A percentile compares a stretch with the other conserved stretches of the same genome.
Evolutionary conservation across 176 grass and related monocot species (phyloP).

Genomic region (Zoysia japonica): DNA sequence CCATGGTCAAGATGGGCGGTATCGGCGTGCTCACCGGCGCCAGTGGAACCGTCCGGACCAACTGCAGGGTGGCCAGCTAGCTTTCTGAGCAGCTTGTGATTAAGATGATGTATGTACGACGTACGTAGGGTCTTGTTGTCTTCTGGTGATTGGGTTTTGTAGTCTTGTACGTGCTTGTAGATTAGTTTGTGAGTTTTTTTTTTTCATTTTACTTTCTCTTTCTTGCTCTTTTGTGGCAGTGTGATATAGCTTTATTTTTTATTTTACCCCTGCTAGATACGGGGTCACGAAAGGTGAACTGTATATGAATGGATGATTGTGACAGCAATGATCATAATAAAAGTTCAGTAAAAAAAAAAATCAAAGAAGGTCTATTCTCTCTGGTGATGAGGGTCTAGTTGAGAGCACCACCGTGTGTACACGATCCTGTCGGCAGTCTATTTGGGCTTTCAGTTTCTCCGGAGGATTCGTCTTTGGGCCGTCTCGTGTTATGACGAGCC

Average conservation of each 20-base stretch:
- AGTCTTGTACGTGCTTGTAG: background rate
- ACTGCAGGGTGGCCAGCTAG: constrained; percentile 53
- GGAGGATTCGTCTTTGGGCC: no score
- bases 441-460: no score
- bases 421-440: no score
- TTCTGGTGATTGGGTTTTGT: background rate
- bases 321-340: background rate
- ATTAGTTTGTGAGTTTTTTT: background rate
- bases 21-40: constrained; percentile 60
- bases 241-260: constrained; percentile 5
- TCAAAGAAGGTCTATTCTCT: background rate
- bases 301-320: background rate
- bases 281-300: background rate
- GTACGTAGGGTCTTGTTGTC: background rate
- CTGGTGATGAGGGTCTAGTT: no score
- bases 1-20: constrained; percentile 84
- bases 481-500: no score
- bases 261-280: background rate
- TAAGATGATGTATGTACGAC: background rate
- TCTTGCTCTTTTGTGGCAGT: background rate
- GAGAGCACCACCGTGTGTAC: no score
- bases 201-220: background rate
- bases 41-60: constrained; percentile 54
- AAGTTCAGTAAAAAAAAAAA: background rate
- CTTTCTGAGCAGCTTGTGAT: background rate